Percentiles rank a stretch among this genome's conserved stretches.
These are phyloP conservation scores for Penicillium sp. DNA, from an alignment of 2,329 filamentous ascomycete species.

Conservation along the genomic window DNA sequence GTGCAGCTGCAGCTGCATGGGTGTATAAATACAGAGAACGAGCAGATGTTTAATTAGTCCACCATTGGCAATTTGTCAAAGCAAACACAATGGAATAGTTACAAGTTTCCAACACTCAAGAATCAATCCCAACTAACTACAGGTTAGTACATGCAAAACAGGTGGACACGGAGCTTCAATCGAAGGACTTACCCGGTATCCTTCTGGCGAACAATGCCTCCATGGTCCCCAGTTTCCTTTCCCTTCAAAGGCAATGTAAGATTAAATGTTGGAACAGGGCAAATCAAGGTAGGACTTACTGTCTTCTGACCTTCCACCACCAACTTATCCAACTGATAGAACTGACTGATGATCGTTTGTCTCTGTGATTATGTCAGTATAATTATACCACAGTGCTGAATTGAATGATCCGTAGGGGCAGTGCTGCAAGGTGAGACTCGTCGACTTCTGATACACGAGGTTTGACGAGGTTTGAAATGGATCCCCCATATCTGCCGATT, in stretches of 20 bases:
- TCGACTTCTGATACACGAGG: background rate
- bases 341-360: conserved; percentile 89
- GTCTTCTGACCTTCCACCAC: conserved; percentile 83
- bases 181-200: conserved; percentile 56
- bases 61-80: conserved; percentile 2
- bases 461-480: background rate
- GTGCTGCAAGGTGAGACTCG: background rate
- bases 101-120: background rate
- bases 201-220: conserved; percentile 64
- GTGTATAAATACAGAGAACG: conserved; percentile 21
- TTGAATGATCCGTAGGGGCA: background rate
- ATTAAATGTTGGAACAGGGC: background rate
- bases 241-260: conserved; percentile 18
- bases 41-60: conserved; percentile 5
- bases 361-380: conserved; percentile 54
- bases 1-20: conserved; percentile 8
- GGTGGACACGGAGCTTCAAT: background rate
- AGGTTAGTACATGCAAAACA: conserved; percentile 3
- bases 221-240: conserved; percentile 52
- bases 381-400: background rate
- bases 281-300: conserved; percentile 41
- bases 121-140: conserved; percentile 26
- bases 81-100: conserved; percentile 9
- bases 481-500: background rate
- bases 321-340: conserved; percentile 82